These are phyloP conservation scores for Podospora didyma DNA, from an alignment of 495 filamentous ascomycete genomes.

Conservation along the genomic window DNA sequence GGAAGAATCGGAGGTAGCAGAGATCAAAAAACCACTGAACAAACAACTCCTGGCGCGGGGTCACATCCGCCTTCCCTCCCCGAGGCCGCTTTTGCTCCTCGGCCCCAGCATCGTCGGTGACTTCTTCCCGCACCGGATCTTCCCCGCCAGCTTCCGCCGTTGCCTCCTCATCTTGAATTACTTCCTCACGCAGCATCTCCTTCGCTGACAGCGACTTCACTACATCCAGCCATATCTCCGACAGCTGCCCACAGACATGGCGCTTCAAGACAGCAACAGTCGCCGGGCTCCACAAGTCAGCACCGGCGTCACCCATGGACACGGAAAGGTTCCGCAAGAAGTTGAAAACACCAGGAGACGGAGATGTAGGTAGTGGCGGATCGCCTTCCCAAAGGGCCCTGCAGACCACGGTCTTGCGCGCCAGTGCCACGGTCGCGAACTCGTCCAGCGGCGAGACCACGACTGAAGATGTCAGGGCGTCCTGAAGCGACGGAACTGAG, in stretches of 20 bases:
- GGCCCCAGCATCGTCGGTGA: slow-evolving; percentile 8
- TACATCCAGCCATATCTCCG: slow-evolving; percentile 35
- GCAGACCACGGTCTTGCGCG: slow-evolving; percentile 40
- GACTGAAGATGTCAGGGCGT: slow-evolving; percentile 43
- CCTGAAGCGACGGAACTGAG: slow-evolving; percentile 55
- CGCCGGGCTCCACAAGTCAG: slow-evolving; percentile 78
- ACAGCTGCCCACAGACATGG: slow-evolving; percentile 43
- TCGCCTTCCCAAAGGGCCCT: slow-evolving; percentile 67
- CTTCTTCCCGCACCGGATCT: background rate
- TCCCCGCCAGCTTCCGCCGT: background rate
- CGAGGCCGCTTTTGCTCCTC: slow-evolving; percentile 21
- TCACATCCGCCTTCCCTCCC: slow-evolving; percentile 8
- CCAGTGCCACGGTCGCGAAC: slow-evolving; percentile 33
- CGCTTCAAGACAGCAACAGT: slow-evolving; percentile 62
- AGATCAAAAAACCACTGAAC: slow-evolving; percentile 80
- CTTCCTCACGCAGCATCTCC: background rate
- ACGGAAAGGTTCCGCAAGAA: slow-evolving; percentile 62
- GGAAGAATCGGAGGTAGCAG: slow-evolving; percentile 55
- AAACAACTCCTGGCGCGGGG: slow-evolving; percentile 48
- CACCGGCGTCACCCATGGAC: slow-evolving; percentile 65
- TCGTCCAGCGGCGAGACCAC: slow-evolving; percentile 34
- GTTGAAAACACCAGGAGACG: slow-evolving; percentile 71
- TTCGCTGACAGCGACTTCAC: slow-evolving; percentile 14
- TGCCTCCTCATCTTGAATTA: slow-evolving; percentile 1
- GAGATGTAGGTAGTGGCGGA: slow-evolving; percentile 73